A percentile compares a stretch with the other conserved stretches of the same genome.
phyloP scores from a whole-genome alignment of 139 green algal genomes.

The Eudorina sp. region DNA sequence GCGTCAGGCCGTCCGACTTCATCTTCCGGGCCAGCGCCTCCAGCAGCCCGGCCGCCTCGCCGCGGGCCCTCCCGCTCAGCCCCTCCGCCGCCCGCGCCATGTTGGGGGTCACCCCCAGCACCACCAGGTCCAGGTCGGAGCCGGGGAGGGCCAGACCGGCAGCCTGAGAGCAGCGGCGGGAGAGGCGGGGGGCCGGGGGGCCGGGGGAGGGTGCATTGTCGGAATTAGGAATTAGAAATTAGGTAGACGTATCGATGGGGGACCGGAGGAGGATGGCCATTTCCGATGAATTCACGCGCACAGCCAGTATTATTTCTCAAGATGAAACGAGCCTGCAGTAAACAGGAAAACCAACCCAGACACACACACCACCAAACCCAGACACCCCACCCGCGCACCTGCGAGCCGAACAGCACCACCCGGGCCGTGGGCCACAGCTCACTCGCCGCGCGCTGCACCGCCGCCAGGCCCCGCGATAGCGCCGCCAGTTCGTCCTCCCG shows the following conservation, averaged over 20 bases:
- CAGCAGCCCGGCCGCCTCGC: background rate
- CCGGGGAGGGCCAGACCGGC: constrained; percentile 32
- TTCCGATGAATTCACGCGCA: too few species aligned
- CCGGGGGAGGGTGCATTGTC: too few species aligned
- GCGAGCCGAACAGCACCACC: constrained; percentile 82
- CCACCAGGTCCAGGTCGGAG: constrained; percentile 72
- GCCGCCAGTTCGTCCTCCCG: constrained; percentile 52
- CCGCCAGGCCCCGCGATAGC: constrained; percentile 53
- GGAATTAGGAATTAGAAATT: too few species aligned
- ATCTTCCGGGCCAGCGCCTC: background rate
- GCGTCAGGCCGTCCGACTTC: background rate
- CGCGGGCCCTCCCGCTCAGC: background rate
- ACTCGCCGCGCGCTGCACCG: constrained; percentile 51
- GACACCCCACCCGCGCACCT: constrained; percentile 58
- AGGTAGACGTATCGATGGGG: too few species aligned
- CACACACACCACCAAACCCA: too few species aligned
- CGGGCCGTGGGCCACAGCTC: constrained; percentile 70
- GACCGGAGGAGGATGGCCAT: too few species aligned
- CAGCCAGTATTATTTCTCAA: too few species aligned
- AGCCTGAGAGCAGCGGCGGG: background rate
- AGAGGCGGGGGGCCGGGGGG: background rate
- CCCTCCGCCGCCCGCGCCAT: constrained; percentile 18
- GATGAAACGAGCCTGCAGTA: too few species aligned
- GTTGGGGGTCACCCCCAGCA: constrained; percentile 41
- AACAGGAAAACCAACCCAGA: too few species aligned